Evolutionary conservation across 2,329 filamentous ascomycete genomes (phyloP).

Genomic region (Alternaria triticina): DNA sequence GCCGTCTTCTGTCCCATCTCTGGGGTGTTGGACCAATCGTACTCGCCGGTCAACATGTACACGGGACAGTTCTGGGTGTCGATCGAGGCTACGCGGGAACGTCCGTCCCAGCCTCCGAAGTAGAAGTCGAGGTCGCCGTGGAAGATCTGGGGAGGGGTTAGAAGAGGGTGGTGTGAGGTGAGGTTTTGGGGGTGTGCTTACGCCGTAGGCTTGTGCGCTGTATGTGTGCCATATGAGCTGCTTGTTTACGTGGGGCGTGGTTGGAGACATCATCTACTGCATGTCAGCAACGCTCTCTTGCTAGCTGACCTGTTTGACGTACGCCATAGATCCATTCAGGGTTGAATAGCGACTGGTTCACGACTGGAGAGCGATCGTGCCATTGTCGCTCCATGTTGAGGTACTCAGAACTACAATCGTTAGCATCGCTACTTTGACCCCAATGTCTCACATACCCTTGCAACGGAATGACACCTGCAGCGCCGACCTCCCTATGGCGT

Average conservation of each 20-base stretch:
- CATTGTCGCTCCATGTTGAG: conserved; percentile 53
- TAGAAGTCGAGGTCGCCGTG: conserved; percentile 61
- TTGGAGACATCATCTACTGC: conserved; percentile 54
- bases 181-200: conserved; percentile 5
- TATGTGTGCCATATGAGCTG: conserved; percentile 60
- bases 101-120: conserved; percentile 59
- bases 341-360: conserved; percentile 57
- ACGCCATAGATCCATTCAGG: conserved; percentile 58
- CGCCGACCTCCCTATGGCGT: conserved; percentile 55
- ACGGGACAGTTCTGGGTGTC: conserved; percentile 58
- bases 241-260: conserved; percentile 53
- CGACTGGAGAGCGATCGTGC: conserved; percentile 55
- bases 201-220: conserved; percentile 57
- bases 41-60: conserved; percentile 59
- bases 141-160: conserved; percentile 48
- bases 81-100: conserved; percentile 53
- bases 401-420: conserved; percentile 44
- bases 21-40: conserved; percentile 58
- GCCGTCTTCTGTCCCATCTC: conserved; percentile 55
- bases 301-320: background rate
- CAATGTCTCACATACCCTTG: conserved; percentile 45
- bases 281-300: background rate
- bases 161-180: background rate
- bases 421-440: conserved; percentile 22
- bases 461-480: conserved; percentile 55